A percentile compares a stretch with the other conserved stretches of the same genome.
phyloP scores from a whole-genome alignment of 2,329 filamentous ascomycete genomes.

The Stagonosporopsis rhizophila region DNA sequence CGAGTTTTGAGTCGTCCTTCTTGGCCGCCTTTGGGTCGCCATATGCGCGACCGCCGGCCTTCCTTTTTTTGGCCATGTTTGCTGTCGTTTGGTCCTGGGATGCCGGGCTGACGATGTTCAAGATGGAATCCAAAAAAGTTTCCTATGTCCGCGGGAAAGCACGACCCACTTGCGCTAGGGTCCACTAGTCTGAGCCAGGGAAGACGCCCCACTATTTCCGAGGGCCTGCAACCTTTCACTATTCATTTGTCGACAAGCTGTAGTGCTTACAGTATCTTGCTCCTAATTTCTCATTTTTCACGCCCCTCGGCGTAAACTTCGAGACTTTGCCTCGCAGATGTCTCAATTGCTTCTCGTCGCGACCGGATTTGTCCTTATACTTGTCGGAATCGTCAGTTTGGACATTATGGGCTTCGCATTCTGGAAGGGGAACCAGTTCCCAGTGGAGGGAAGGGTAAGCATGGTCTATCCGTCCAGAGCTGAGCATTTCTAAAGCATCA shows the following conservation, averaged over 20 bases:
- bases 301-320: neutral
- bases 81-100: constrained; percentile 12
- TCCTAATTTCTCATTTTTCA: neutral
- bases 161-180: constrained; percentile 14
- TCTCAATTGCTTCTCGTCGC: constrained; percentile 48
- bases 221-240: neutral
- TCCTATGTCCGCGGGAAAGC: constrained; percentile 34
- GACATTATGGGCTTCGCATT: constrained; percentile 72
- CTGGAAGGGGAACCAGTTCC: constrained; percentile 74
- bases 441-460: constrained; percentile 80
- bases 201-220: constrained; percentile 5
- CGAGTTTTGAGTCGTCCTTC: constrained; percentile 62
- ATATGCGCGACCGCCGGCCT: constrained; percentile 63
- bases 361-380: constrained; percentile 41
- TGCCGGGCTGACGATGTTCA: constrained; percentile 3
- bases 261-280: constrained; percentile 16
- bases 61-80: constrained; percentile 68
- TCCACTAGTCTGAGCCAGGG: neutral
- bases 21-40: constrained; percentile 45
- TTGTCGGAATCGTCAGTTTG: constrained; percentile 49
- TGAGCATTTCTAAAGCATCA: neutral
- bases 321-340: constrained; percentile 43
- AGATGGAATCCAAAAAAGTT: constrained; percentile 17
- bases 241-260: neutral
- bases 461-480: no score